Percentiles rank a stretch among this genome's conserved stretches.
phyloP scores from a whole-genome alignment of 2,329 filamentous ascomycete genomes.

The Colletotrichum tropicale region DNA sequence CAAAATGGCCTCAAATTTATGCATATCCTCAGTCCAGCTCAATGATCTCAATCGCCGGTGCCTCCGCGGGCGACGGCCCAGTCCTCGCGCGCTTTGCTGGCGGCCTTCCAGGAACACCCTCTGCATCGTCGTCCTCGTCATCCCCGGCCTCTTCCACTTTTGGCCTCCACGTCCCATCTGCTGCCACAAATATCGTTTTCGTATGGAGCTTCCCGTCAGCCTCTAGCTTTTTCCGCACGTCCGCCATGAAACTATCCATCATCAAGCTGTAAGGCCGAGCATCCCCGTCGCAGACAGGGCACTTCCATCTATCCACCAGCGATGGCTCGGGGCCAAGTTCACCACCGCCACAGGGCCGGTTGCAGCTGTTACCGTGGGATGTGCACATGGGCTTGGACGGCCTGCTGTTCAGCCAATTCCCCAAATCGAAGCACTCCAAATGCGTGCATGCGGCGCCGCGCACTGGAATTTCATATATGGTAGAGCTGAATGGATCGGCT shows the following conservation, averaged over 20 bases:
- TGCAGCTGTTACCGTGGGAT: conserved; percentile 41
- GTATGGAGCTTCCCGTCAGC: conserved; percentile 22
- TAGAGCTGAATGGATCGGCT: conserved; percentile 69
- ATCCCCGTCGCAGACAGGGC: conserved; percentile 81
- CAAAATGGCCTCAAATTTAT: background rate
- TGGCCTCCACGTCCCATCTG: conserved; percentile 37
- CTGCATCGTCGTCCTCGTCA: conserved; percentile 21
- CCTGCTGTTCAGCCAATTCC: conserved; percentile 77
- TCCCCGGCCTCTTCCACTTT: conserved; percentile 33
- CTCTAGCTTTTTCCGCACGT: conserved; percentile 61
- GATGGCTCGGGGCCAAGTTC: conserved; percentile 47
- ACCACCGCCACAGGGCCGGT: conserved; percentile 27
- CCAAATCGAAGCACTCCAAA: conserved; percentile 87
- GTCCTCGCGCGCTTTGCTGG: conserved; percentile 13
- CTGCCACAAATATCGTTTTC: conserved; percentile 33
- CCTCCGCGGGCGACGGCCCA: background rate
- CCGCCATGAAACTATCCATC: conserved; percentile 75
- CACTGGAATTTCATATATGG: conserved; percentile 72
- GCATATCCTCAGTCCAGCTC: conserved; percentile 11
- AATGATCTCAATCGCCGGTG: conserved; percentile 12
- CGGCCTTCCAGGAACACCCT: background rate
- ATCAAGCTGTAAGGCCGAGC: conserved; percentile 74
- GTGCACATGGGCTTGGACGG: conserved; percentile 47
- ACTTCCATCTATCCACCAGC: conserved; percentile 78
- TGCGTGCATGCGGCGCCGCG: conserved; percentile 75